Percentiles rank a stretch among this genome's conserved stretches.
Evolutionary conservation across 163 green algal species (phyloP).

Genomic region (Smithsoniella earleae): DNA sequence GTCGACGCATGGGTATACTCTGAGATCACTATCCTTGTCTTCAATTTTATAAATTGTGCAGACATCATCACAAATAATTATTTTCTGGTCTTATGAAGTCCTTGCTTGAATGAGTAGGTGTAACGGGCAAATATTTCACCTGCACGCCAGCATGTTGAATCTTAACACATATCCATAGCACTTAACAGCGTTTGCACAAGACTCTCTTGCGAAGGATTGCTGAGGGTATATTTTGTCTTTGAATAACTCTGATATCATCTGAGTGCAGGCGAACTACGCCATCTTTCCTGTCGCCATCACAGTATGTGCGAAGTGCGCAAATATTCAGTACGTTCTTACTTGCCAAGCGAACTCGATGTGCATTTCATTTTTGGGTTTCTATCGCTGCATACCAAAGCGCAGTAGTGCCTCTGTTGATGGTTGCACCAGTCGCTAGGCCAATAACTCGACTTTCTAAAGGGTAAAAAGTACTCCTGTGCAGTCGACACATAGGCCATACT

Average conservation of each 20-base stretch:
- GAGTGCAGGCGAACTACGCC: constrained; percentile 23
- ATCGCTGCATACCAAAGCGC: no score
- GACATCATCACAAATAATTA: not conserved
- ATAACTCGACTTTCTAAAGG: not conserved
- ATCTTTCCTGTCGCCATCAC: constrained; percentile 8
- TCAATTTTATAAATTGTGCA: not conserved
- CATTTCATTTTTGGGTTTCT: no score
- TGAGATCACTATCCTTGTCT: not conserved
- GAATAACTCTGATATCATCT: no score
- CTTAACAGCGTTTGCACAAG: not conserved
- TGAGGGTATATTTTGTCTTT: no score
- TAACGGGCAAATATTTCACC: no score
- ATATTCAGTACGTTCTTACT: constrained; percentile 22
- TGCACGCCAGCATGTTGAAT: not conserved
- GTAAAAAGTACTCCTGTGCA: not conserved
- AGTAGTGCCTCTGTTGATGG: no score
- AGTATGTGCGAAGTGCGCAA: constrained; percentile 16
- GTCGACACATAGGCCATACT: constrained; percentile 7
- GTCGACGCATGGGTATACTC: not conserved
- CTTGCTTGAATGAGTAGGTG: no score
- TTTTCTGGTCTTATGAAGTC: no score
- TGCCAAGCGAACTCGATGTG: not conserved
- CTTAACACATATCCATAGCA: not conserved
- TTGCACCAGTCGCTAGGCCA: no score
- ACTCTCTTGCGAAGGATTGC: not conserved